A percentile compares a stretch with the other conserved stretches of the same genome.
Evolutionary conservation across 2,329 filamentous ascomycete genomes (phyloP).

Genomic region (Epichloe amarillans): DNA sequence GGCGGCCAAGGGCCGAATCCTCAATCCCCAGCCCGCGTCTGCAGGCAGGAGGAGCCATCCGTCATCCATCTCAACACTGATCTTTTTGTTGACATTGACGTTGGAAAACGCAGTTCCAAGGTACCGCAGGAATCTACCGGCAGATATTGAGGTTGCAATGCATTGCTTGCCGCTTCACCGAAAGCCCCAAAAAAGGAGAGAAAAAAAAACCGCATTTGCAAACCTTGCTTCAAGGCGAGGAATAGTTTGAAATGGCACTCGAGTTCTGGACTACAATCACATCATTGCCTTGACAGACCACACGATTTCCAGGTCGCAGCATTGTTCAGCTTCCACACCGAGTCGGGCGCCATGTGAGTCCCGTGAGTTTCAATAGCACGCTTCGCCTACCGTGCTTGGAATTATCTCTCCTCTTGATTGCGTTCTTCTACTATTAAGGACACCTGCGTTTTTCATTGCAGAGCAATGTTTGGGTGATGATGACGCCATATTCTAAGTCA

Average conservation of each 20-base stretch:
- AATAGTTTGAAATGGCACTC: not conserved
- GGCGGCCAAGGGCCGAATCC: not conserved
- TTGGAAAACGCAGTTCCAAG: no score
- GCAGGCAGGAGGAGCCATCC: not conserved
- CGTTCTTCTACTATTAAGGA: not conserved
- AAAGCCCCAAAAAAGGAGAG: not conserved
- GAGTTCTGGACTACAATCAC: not conserved
- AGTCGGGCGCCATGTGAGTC: not conserved
- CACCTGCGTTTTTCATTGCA: not conserved
- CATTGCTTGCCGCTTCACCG: no score
- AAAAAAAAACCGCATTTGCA: not conserved
- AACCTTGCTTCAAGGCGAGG: not conserved
- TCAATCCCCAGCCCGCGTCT: not conserved
- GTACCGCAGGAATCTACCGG: no score
- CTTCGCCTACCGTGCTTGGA: not conserved
- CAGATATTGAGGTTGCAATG: no score
- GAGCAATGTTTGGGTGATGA: not conserved
- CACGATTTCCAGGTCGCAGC: not conserved
- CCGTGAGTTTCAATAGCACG: not conserved
- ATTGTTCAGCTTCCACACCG: not conserved
- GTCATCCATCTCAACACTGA: not conserved
- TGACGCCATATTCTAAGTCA: constrained; percentile 3
- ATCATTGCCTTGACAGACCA: not conserved
- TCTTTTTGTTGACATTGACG: not conserved
- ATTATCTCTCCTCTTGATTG: no score